Percentiles rank a stretch among this genome's conserved stretches.
These are phyloP conservation scores for Xylaria nigripes DNA, from an alignment of 495 filamentous ascomycete genomes.

Conservation along the genomic window DNA sequence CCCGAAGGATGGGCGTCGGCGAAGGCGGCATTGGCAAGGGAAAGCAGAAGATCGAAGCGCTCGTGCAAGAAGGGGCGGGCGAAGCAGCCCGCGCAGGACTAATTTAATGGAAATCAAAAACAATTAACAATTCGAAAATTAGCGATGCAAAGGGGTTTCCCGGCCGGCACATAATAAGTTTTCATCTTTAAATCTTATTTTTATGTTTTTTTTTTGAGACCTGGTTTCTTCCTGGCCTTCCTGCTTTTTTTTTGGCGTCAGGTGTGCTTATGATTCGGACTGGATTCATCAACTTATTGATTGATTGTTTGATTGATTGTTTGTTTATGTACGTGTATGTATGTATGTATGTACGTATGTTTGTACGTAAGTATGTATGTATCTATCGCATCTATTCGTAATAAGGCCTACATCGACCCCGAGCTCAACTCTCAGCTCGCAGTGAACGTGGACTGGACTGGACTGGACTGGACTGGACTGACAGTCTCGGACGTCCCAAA, in stretches of 20 bases:
- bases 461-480: no score
- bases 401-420: no score
- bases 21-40: slow-evolving; percentile 74
- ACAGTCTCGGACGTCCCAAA: no score
- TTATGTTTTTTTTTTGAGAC: no score
- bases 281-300: neutral
- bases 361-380: neutral
- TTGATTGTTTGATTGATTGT: neutral
- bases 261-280: no score
- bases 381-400: no score
- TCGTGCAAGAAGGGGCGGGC: slow-evolving; percentile 64
- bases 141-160: no score
- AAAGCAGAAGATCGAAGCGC: slow-evolving; percentile 63
- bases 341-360: neutral
- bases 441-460: no score
- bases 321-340: neutral
- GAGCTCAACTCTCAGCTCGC: no score
- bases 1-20: slow-evolving; percentile 89
- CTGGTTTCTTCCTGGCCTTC: no score
- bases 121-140: neutral
- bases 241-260: neutral
- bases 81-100: slow-evolving; percentile 71
- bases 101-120: slow-evolving; percentile 16
- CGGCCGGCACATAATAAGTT: no score
- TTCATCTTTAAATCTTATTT: no score